phyloP scores from a whole-genome alignment of 2,329 filamentous ascomycete species.

The Phialemonium atrogriseum region DNA sequence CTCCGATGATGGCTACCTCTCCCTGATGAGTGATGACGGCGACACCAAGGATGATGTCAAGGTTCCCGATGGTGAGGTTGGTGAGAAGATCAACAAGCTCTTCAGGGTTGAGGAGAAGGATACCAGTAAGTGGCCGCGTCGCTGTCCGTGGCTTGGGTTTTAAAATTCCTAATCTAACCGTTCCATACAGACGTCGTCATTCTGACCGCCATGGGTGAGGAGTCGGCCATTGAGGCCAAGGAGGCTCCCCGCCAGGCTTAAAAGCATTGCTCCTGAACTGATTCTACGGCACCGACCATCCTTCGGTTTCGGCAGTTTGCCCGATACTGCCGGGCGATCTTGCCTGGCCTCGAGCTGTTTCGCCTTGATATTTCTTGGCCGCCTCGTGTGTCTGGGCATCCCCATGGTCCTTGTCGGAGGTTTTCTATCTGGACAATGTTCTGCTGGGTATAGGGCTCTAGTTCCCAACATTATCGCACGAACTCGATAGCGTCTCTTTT shows the following conservation, averaged over 20 bases:
- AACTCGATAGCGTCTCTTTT: constrained; percentile 21
- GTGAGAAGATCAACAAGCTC: constrained; percentile 75
- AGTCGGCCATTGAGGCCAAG: constrained; percentile 87
- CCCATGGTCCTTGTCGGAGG: constrained; percentile 8
- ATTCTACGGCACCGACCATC: constrained; percentile 1
- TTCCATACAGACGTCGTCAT: constrained; percentile 67
- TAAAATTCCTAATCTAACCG: constrained; percentile 11
- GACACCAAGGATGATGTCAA: constrained; percentile 92
- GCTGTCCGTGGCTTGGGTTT: constrained; percentile 3
- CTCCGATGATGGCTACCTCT: constrained; percentile 89
- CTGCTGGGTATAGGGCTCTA: constrained; percentile 29
- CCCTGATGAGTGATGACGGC: constrained; percentile 82
- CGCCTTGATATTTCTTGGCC: background rate
- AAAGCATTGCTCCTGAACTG: constrained; percentile 8
- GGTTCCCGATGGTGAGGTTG: constrained; percentile 81
- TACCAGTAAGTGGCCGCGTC: constrained; percentile 62
- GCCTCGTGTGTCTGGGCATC: constrained; percentile 6
- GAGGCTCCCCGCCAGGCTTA: constrained; percentile 58
- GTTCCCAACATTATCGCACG: constrained; percentile 21
- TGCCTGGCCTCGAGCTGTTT: constrained; percentile 2
- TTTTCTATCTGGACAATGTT: constrained; percentile 38
- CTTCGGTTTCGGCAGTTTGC: background rate
- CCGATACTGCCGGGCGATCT: background rate
- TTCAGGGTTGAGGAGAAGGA: constrained; percentile 84
- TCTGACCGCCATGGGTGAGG: constrained; percentile 93